Conservation (phyloP, 495 filamentous ascomycete species). For the Rhypophila decipiens region DNA sequence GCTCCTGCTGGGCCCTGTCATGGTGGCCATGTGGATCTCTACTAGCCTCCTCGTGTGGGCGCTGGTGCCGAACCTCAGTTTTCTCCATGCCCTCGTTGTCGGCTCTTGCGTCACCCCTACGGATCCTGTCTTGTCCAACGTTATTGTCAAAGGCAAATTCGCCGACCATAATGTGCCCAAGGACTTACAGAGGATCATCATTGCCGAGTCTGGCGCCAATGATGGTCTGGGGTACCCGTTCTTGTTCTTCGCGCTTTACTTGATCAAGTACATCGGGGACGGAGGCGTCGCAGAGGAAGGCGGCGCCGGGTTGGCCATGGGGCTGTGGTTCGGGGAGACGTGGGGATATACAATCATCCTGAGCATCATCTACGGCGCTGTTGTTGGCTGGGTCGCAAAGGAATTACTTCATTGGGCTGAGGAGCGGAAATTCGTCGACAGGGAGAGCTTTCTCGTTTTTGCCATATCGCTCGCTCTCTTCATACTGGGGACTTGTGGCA, state of each 20-base stretch:
- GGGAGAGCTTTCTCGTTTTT: slow-evolving; percentile 84
- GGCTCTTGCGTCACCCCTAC: slow-evolving; percentile 87
- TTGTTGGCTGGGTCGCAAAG: slow-evolving; percentile 74
- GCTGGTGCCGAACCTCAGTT: slow-evolving; percentile 63
- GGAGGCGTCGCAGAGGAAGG: slow-evolving; percentile 38
- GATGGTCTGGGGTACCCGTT: slow-evolving; percentile 94
- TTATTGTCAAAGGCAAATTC: slow-evolving; percentile 90
- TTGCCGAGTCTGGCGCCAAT: slow-evolving; percentile 86
- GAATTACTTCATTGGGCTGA: slow-evolving; percentile 80
- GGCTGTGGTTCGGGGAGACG: slow-evolving; percentile 80
- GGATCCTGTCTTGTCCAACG: slow-evolving; percentile 82
- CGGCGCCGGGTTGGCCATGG: slow-evolving; percentile 65
- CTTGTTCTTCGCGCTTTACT: slow-evolving; percentile 75
- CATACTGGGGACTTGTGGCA: slow-evolving; percentile 77
- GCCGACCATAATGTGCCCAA: slow-evolving; percentile 85
- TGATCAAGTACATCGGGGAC: slow-evolving; percentile 66
- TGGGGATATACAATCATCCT: slow-evolving; percentile 79
- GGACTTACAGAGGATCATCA: slow-evolving; percentile 75
- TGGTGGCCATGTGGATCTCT: slow-evolving; percentile 83
- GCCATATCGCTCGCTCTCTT: slow-evolving; percentile 55
- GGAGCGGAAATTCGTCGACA: slow-evolving; percentile 74
- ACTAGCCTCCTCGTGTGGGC: slow-evolving; percentile 75
- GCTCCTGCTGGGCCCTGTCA: slow-evolving; percentile 75
- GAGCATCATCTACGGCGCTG: slow-evolving; percentile 68
- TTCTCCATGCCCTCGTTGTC: slow-evolving; percentile 72